phyloP scores from a whole-genome alignment of 805 yeast species.

The Metschnikowia cubensis region DNA sequence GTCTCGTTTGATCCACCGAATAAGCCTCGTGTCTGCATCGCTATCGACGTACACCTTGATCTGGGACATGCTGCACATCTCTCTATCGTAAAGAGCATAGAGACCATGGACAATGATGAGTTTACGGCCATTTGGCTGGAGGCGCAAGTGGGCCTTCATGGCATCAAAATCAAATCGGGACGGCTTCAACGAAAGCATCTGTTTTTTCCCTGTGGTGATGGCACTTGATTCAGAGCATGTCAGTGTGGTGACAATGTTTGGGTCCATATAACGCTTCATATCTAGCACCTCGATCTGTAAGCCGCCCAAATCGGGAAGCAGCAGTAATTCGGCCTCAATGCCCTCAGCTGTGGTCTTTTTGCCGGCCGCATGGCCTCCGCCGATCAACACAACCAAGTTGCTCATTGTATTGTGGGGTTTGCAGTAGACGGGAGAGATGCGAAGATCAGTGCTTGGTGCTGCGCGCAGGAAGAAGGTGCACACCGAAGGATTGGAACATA shows the following conservation, averaged over 20 bases:
- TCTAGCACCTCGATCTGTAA: conserved; percentile 36
- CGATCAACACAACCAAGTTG: conserved; percentile 44
- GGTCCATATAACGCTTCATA: conserved; percentile 38
- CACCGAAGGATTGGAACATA: neutral
- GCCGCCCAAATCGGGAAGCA: conserved; percentile 11
- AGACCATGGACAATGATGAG: conserved; percentile 62
- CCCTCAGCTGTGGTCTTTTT: conserved; percentile 37
- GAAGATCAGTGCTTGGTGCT: neutral
- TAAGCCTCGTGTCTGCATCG: conserved; percentile 79
- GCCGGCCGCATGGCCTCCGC: conserved; percentile 64
- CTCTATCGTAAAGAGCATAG: conserved; percentile 68
- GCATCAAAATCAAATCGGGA: conserved; percentile 38
- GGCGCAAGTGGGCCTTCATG: conserved; percentile 19
- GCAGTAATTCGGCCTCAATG: conserved; percentile 29
- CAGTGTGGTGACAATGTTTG: conserved; percentile 15
- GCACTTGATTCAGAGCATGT: conserved; percentile 22
- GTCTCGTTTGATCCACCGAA: conserved; percentile 65
- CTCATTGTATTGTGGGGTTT: neutral
- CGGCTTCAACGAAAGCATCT: conserved; percentile 31
- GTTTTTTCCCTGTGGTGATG: conserved; percentile 23
- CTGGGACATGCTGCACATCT: conserved; percentile 51
- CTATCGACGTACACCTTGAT: conserved; percentile 75
- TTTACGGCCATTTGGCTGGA: conserved; percentile 22
- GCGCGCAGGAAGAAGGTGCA: neutral
- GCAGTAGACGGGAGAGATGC: neutral